Conservation (phyloP, 1,139 yeast genomes). For the Saccharomyces hybrid region DNA sequence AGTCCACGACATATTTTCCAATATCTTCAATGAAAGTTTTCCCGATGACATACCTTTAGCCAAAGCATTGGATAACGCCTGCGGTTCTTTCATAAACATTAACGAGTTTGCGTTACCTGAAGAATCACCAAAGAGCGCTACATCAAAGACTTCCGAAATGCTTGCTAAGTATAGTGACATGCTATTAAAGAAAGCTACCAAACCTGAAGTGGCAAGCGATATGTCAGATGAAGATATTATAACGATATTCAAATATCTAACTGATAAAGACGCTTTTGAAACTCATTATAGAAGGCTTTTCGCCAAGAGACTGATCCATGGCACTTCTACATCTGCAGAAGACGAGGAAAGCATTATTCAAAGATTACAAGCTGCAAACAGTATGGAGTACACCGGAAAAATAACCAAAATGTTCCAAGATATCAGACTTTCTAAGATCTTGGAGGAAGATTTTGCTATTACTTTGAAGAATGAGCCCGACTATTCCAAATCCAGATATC, state of each 20-base stretch:
- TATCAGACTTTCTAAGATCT: slow-evolving; percentile 76
- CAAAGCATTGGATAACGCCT: slow-evolving; percentile 84
- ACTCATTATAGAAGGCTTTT: slow-evolving; percentile 83
- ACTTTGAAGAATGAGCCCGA: slow-evolving; percentile 35
- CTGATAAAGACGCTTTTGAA: slow-evolving; percentile 94
- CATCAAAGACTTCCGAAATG: slow-evolving; percentile 77
- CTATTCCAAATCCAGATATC: slow-evolving; percentile 36
- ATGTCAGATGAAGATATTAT: slow-evolving; percentile 77
- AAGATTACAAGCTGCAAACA: slow-evolving; percentile 81
- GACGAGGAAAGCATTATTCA: slow-evolving; percentile 85
- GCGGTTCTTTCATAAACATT: slow-evolving; percentile 73
- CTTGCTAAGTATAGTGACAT: slow-evolving; percentile 86
- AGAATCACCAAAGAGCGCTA: slow-evolving; percentile 40
- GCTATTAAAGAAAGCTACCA: slow-evolving; percentile 65
- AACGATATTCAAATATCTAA: slow-evolving; percentile 79
- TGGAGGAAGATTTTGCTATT: slow-evolving; percentile 59
- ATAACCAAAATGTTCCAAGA: slow-evolving; percentile 96
- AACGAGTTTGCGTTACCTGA: slow-evolving; percentile 73
- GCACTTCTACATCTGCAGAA: slow-evolving; percentile 72
- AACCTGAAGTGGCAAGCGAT: slow-evolving; percentile 55
- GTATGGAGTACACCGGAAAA: slow-evolving; percentile 86
- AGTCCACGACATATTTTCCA: slow-evolving; percentile 43
- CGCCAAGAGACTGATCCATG: slow-evolving; percentile 82
- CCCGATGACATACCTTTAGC: slow-evolving; percentile 72
- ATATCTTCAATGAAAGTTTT: slow-evolving; percentile 66